Evolutionary conservation across 257 asterid genomes (phyloP).

Genomic region (Lycium ferocissimum): DNA sequence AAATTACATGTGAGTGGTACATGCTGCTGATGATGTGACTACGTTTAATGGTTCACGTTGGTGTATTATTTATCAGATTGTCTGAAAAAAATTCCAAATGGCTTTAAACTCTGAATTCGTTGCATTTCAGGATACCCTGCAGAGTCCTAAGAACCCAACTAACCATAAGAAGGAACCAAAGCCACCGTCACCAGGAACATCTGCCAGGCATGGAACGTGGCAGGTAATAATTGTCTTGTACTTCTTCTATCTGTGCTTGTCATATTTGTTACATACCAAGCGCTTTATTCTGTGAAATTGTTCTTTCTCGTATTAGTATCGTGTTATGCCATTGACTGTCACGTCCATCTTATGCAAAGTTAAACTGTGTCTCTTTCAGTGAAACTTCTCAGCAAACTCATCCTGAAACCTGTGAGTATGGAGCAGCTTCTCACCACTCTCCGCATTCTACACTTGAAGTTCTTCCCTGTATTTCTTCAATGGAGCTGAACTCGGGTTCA

Average conservation of each 20-base stretch:
- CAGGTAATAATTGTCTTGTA: constrained; percentile 37
- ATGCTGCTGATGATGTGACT: not conserved
- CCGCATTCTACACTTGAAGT: constrained; percentile 65
- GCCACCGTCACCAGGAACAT: constrained; percentile 44
- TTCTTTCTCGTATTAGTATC: not conserved
- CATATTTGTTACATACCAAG: not conserved
- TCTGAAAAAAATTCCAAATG: not conserved
- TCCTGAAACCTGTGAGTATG: constrained; percentile 43
- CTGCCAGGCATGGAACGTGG: constrained; percentile 42
- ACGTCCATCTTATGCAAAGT: not conserved
- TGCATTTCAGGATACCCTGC: constrained; percentile 49
- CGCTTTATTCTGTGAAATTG: not conserved
- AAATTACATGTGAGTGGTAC: constrained; percentile 51
- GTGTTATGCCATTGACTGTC: not conserved
- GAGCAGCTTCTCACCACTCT: constrained; percentile 50
- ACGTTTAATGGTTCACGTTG: not conserved
- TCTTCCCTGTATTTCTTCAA: constrained; percentile 48
- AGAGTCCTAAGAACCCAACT: constrained; percentile 41
- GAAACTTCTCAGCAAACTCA: constrained; percentile 49
- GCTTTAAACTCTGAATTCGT: not conserved
- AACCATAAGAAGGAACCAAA: constrained; percentile 43
- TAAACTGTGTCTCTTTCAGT: constrained; percentile 39
- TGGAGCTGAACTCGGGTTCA: constrained; percentile 46
- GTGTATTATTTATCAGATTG: not conserved
- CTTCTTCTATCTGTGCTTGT: not conserved